Base-by-base conservation (phyloP, 2,329 filamentous ascomycete species). In the Ophiostoma triangulosporum region DNA sequence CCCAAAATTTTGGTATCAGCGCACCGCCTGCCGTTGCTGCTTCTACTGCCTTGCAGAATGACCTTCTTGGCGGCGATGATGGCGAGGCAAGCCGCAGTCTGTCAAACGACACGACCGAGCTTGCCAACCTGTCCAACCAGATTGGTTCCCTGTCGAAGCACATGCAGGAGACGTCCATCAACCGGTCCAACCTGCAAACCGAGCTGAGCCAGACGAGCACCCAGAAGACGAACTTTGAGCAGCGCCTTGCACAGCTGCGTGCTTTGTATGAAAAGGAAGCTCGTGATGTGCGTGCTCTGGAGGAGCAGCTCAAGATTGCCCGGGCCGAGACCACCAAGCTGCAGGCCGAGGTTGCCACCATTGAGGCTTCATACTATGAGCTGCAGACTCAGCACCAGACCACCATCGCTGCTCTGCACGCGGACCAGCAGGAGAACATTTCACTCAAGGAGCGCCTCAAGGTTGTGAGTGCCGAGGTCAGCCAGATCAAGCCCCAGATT, bases 71-170 rank as follows among this genome's bases (percentile, higher is more conserved):
- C n/a, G 88, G 87, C 15, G 90, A 96, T 61, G 84, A 83, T 59
- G 91, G 97, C 59, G 89, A 95, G 63, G 81, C 90, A 53, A 91
- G 84, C 69, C 93, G 86, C 67, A 94, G 86, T 65, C 73, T 97
- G 26, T 93, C 86, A 0, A 84, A 83, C 59, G 93, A 98, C 64
- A 93, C 90, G 2, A 84, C 86, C 0, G 93, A 98, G 66, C 76
- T 98, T 55, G 93, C 90, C 51, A 97, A 98, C 64, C 75, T 98
- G 61, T 96, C 91, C 1, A 97, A 95, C 66, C 93, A 97, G 67
- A 88, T 98, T 59, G 84, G 88, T 31, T 91, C 86, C 2, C 70
- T 98, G 53, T 86, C 90, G 0, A 94, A 84, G 64, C 89, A 98
- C 69, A 95, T 95, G 81, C 88, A 95, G 64, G 88, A 91, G 60